These are phyloP conservation scores for Corylus heterophylla DNA, from an alignment of 306 rosid species.

Conservation along the genomic window DNA sequence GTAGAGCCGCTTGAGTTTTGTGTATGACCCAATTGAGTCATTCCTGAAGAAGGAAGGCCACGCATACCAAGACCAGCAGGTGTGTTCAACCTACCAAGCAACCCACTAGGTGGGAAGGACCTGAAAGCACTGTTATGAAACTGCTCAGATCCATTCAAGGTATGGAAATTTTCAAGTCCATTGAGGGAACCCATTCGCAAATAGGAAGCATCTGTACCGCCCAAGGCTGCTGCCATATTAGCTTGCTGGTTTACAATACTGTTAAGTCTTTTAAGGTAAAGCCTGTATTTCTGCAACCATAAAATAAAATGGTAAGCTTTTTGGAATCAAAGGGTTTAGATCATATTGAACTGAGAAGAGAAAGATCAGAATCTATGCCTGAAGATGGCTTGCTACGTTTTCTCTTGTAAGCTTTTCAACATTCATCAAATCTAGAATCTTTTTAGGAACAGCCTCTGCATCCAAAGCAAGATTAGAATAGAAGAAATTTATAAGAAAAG, in stretches of 20 bases:
- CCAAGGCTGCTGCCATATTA: slow-evolving; percentile 79
- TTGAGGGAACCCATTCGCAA: slow-evolving; percentile 56
- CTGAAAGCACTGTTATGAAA: slow-evolving; percentile 54
- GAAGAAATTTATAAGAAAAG: background rate
- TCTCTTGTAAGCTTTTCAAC: slow-evolving; percentile 94
- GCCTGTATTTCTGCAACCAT: slow-evolving; percentile 88
- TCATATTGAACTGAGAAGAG: slow-evolving; percentile 21
- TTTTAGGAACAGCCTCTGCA: slow-evolving; percentile 98
- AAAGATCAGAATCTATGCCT: slow-evolving; percentile 50
- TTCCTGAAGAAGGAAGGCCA: slow-evolving; percentile 65
- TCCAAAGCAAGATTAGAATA: slow-evolving; percentile 26
- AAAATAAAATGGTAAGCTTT: slow-evolving; percentile 22
- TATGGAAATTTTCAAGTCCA: slow-evolving; percentile 56
- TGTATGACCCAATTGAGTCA: slow-evolving; percentile 58
- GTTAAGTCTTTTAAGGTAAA: slow-evolving; percentile 86
- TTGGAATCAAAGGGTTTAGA: slow-evolving; percentile 11
- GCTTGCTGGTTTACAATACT: slow-evolving; percentile 90
- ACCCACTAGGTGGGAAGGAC: slow-evolving; percentile 66
- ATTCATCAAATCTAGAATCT: slow-evolving; percentile 91
- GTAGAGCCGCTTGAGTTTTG: slow-evolving; percentile 44
- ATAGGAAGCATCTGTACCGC: slow-evolving; percentile 75
- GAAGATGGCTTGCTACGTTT: slow-evolving; percentile 98
- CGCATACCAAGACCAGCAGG: slow-evolving; percentile 61
- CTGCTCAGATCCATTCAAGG: slow-evolving; percentile 59
- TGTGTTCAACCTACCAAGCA: slow-evolving; percentile 72